Evolutionary conservation across 2,329 filamentous ascomycete genomes (phyloP), one percentile per base, ranked within the genome.

Genomic region (Cordyceps militaris): DNA sequence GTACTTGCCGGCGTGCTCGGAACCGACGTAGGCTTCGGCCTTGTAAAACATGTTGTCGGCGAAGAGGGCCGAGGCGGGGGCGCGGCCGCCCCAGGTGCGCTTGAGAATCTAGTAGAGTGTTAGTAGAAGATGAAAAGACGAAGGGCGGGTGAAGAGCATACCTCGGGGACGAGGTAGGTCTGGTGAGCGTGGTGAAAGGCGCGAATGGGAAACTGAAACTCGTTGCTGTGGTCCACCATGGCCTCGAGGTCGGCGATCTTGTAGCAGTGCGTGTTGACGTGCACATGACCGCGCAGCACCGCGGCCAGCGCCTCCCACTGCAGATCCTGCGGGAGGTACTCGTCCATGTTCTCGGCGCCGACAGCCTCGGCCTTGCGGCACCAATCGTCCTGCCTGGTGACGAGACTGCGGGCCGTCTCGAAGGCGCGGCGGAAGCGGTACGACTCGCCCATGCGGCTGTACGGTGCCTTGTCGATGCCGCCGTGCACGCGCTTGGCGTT

Each of bases 11-110:
- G 85, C 85, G 59, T 81, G 81, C 66, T 87, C 83, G 11, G 83
- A 86, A 0, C 79, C 85, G 4, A 81, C 73, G 63, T 85, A 87
- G 0, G 84, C 74, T 70, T 89, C 86, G 1, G 80, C 76, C 70
- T 89, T 88, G 76, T 88, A 89, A 67, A 81, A 86, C 82, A 87
- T 87, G 66, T 85, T 87, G 65, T 88, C 85, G 10, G 86, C 85
- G 63, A 89, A 89, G 3, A 87, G 72, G n/a, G 81, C 85, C 16
- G 76, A 79, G 3, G 77, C 80, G n/a, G 79, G 81, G 16, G 79
- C 69, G 0, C 75, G 74, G 13, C 74, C 76, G 14, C 81, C 81
- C 71, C 76, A 84, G 0, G 78, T 78, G 50, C 80, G 75, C 64
- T 82, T 82, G 3, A 84, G 72, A 26, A 84, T 79, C 75, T 78